Percentiles rank a stretch among this genome's conserved stretches.
Conservation (phyloP, 169 alveolate species). For the Eimeria maxima region DNA sequence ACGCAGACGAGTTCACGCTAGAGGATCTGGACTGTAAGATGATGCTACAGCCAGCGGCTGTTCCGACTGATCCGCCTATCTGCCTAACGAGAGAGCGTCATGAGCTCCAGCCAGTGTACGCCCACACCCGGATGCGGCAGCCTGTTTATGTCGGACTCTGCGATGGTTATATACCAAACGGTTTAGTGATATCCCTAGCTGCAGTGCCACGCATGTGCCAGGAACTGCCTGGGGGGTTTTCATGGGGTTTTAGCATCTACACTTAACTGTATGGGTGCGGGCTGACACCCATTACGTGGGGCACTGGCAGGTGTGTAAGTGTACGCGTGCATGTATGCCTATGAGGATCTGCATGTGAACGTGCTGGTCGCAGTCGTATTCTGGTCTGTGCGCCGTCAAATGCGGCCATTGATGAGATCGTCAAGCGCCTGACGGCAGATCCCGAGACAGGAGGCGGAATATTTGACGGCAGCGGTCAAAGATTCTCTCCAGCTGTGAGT, state of each 20-base stretch:
- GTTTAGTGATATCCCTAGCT: neutral
- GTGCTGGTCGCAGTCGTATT: conserved; percentile 85
- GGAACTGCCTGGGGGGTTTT: neutral
- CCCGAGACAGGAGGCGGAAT: conserved; percentile 91
- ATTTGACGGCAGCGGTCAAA: conserved; percentile 91
- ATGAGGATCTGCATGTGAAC: neutral
- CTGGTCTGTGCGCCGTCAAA: conserved; percentile 99
- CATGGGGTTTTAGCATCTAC: neutral
- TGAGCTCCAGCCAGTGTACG: conserved; percentile 77
- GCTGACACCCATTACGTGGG: neutral
- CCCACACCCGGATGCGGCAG: neutral
- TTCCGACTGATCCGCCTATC: conserved; percentile 62
- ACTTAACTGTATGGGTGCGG: neutral
- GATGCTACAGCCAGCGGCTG: conserved; percentile 76
- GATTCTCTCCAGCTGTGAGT: conserved; percentile 89
- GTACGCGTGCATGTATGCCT: neutral
- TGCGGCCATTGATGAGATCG: conserved; percentile 99
- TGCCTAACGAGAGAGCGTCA: conserved; percentile 50
- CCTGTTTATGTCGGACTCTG: conserved; percentile 33
- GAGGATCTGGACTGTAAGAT: conserved; percentile 72
- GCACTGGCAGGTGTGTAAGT: neutral
- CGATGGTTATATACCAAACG: neutral
- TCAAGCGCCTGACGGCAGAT: conserved; percentile 91
- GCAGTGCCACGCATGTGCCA: neutral
- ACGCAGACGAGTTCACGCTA: conserved; percentile 60